Conservation (phyloP, 2,329 filamentous ascomycete genomes). For the Paramyrothecium sp. region DNA sequence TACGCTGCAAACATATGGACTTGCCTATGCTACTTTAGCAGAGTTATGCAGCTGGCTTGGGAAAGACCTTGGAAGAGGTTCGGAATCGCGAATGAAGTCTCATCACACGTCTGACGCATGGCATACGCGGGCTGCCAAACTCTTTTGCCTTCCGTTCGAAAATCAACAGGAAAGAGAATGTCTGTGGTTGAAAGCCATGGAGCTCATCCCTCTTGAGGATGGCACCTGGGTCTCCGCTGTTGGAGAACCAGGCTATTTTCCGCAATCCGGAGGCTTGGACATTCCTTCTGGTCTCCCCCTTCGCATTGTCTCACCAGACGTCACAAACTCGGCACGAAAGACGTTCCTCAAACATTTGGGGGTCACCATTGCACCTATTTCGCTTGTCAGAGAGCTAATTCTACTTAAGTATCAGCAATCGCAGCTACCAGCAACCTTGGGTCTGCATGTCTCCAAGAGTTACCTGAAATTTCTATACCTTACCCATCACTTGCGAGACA, state of each 20-base stretch:
- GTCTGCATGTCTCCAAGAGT: too few relatives aligned
- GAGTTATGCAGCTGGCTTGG: conserved; percentile 2
- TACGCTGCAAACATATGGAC: conserved; percentile 6
- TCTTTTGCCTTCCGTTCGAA: neutral
- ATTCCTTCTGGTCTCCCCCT: neutral
- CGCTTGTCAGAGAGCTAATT: neutral
- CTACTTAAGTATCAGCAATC: neutral
- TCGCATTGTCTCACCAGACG: neutral
- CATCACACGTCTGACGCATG: conserved; percentile 8
- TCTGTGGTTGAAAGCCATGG: neutral
- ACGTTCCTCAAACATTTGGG: neutral
- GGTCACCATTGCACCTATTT: neutral
- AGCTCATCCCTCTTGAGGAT: neutral
- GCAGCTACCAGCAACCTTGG: too few relatives aligned
- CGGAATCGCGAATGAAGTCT: conserved; percentile 10
- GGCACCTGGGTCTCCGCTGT: neutral
- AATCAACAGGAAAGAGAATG: too few relatives aligned
- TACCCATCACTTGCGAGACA: neutral
- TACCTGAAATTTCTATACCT: neutral
- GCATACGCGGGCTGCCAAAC: conserved; percentile 11
- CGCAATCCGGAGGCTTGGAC: neutral
- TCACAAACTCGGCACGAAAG: neutral
- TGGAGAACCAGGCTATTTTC: neutral
- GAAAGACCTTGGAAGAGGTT: conserved; percentile 3
- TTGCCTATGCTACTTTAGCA: neutral